phyloP scores from a whole-genome alignment of 176 grass and related monocot species.

The Hyparrhenia diplandra region DNA sequence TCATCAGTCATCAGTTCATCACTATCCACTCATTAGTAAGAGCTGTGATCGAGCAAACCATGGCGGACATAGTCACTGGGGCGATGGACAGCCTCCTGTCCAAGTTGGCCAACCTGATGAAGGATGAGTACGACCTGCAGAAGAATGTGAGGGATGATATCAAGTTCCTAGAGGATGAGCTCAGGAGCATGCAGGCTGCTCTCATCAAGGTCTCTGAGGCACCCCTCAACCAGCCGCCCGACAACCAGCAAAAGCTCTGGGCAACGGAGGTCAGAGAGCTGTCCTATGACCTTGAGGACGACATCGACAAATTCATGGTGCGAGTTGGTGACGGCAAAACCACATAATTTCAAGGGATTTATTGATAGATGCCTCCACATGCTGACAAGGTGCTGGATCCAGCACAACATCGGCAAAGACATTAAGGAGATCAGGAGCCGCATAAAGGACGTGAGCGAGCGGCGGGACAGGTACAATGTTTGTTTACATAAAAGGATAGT shows the following conservation, averaged over 20 bases:
- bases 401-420: neutral
- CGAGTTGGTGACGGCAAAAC: neutral
- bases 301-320: neutral
- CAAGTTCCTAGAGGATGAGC: neutral
- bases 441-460: neutral
- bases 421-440: neutral
- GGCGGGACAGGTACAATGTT: neutral
- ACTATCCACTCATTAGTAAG: too few species aligned
- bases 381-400: neutral
- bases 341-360: neutral
- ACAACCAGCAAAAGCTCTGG: neutral
- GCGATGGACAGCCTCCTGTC: neutral
- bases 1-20: too few species aligned
- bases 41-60: too few species aligned
- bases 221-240: neutral
- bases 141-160: neutral
- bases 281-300: conserved; percentile 13
- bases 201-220: neutral
- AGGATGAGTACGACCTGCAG: neutral
- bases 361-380: neutral
- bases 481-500: too few species aligned
- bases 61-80: neutral
- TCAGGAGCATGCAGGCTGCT: neutral
- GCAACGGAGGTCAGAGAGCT: neutral
- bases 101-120: neutral